These are phyloP conservation scores for Ustilago sp. DNA, from an alignment of 1,284 basidiomycete genomes.

Conservation along the genomic window DNA sequence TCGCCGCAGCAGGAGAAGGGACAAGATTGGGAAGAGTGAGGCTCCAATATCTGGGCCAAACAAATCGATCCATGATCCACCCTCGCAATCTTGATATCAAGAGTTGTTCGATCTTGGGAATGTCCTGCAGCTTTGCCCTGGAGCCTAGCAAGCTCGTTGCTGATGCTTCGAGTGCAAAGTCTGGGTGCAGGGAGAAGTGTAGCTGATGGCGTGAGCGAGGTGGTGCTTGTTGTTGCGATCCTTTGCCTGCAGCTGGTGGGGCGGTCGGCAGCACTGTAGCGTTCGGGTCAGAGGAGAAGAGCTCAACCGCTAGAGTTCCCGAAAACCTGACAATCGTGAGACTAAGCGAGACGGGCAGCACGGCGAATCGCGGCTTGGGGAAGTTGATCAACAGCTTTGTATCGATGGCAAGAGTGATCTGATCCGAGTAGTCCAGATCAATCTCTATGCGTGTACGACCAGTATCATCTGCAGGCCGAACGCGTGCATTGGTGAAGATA, in stretches of 20 bases:
- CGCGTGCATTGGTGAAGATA: slow-evolving; percentile 72
- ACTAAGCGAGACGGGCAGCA: slow-evolving; percentile 73
- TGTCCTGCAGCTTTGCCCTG: slow-evolving; percentile 74
- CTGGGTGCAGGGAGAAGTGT: slow-evolving; percentile 73
- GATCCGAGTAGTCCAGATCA: slow-evolving; percentile 74
- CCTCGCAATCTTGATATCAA: slow-evolving; percentile 72
- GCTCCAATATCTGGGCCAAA: slow-evolving; percentile 72
- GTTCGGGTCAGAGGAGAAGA: slow-evolving; percentile 33
- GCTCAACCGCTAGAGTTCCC: slow-evolving; percentile 71
- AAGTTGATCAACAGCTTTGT: slow-evolving; percentile 75
- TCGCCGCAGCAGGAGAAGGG: slow-evolving; percentile 33
- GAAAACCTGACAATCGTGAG: slow-evolving; percentile 73
- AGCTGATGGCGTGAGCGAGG: slow-evolving; percentile 69
- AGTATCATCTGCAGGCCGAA: slow-evolving; percentile 73
- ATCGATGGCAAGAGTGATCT: slow-evolving; percentile 72
- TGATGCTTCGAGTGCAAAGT: slow-evolving; percentile 74
- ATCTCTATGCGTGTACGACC: slow-evolving; percentile 73
- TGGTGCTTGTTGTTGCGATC: slow-evolving; percentile 39
- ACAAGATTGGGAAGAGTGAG: slow-evolving; percentile 70
- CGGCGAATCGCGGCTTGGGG: slow-evolving; percentile 74
- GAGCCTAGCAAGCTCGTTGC: slow-evolving; percentile 73
- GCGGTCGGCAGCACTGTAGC: slow-evolving; percentile 37
- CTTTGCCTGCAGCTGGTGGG: slow-evolving; percentile 42
- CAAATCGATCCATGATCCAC: slow-evolving; percentile 72
- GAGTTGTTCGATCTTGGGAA: slow-evolving; percentile 75